Percentiles rank a stretch among this genome's conserved stretches.
Conservation (phyloP, 2,329 filamentous ascomycete species). For the Macrophomina tecta region DNA sequence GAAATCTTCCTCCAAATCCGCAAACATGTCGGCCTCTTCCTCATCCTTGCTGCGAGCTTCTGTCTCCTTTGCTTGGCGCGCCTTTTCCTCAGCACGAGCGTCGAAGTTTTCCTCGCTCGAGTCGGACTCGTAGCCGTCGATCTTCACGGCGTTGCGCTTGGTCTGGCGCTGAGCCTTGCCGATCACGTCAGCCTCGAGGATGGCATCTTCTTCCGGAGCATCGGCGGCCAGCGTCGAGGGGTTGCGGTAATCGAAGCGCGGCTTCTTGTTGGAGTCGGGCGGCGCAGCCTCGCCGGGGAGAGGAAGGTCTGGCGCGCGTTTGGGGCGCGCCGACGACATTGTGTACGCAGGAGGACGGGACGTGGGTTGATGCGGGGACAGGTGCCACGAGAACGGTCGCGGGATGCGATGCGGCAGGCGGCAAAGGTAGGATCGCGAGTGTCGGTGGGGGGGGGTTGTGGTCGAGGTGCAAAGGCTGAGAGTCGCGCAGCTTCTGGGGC, state of each 20-base stretch:
- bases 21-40: slow-evolving; percentile 83
- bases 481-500: slow-evolving; percentile 20
- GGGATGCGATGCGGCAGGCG: no score
- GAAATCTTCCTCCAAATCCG: slow-evolving; percentile 67
- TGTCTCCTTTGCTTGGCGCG: slow-evolving; percentile 53
- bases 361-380: not conserved
- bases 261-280: slow-evolving; percentile 39
- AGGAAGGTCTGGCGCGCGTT: slow-evolving; percentile 64
- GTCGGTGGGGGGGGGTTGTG: not conserved
- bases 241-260: slow-evolving; percentile 93
- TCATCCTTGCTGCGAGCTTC: slow-evolving; percentile 60
- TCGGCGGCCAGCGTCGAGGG: slow-evolving; percentile 90
- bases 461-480: slow-evolving; percentile 2
- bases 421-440: no score
- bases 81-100: slow-evolving; percentile 68
- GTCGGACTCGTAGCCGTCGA: slow-evolving; percentile 96
- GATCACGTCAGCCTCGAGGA: slow-evolving; percentile 92
- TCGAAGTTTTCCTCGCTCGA: slow-evolving; percentile 90
- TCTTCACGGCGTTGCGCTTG: slow-evolving; percentile 92
- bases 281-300: slow-evolving; percentile 60
- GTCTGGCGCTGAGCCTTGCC: slow-evolving; percentile 70
- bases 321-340: slow-evolving; percentile 70
- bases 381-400: not conserved
- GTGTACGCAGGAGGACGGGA: not conserved
- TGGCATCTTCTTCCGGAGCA: slow-evolving; percentile 73